These are phyloP conservation scores for Zizania latifolia DNA, from an alignment of 176 grass and related monocot species.

Conservation along the genomic window DNA sequence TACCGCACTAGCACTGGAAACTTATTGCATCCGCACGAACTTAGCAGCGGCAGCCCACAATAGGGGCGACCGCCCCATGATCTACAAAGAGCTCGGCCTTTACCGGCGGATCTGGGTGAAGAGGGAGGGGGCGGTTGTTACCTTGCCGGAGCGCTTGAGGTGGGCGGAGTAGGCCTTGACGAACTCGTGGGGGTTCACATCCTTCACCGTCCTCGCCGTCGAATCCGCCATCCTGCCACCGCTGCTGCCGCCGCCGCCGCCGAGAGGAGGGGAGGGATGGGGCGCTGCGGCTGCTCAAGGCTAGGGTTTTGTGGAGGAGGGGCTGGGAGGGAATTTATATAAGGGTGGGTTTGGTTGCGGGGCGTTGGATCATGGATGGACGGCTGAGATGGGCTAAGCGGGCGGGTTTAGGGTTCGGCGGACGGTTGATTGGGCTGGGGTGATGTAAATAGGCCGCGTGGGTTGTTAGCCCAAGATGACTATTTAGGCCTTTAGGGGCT, in stretches of 20 bases:
- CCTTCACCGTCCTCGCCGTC: conserved; percentile 48
- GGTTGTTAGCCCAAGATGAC: no score
- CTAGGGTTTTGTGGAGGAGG: conserved; percentile 9
- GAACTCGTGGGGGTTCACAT: conserved; percentile 51
- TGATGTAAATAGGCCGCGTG: not conserved
- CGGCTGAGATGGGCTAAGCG: not conserved
- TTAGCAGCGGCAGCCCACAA: not conserved
- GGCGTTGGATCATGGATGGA: not conserved
- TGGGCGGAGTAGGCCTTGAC: conserved; percentile 58
- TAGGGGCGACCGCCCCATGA: not conserved
- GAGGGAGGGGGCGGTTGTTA: not conserved
- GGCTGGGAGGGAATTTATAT: not conserved
- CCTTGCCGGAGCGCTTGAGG: conserved; percentile 62
- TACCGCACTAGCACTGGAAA: not conserved
- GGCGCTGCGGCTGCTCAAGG: not conserved
- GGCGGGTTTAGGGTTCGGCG: not conserved
- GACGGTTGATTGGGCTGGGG: not conserved
- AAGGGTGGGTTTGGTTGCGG: not conserved
- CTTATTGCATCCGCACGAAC: not conserved
- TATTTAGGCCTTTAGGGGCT: no score
- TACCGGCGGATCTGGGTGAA: not conserved
- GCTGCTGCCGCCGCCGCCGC: conserved; percentile 5
- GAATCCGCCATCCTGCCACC: conserved; percentile 6
- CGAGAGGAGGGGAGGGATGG: not conserved
- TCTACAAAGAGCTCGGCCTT: not conserved